phyloP scores from a whole-genome alignment of 2,329 filamentous ascomycete genomes.

The Colletotrichum sp. region DNA sequence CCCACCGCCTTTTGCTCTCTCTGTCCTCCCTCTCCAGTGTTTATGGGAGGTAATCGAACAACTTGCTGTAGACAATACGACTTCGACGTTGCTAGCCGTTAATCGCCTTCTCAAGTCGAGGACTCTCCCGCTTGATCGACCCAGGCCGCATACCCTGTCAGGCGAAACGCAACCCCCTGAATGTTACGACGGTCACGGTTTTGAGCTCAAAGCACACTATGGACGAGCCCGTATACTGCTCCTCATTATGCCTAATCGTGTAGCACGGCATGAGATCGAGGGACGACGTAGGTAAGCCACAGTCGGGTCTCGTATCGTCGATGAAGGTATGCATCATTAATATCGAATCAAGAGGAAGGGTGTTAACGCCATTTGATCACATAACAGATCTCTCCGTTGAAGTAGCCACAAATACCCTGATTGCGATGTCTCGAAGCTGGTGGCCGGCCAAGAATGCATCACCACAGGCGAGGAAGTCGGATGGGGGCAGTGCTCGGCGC shows the following conservation, averaged over 20 bases:
- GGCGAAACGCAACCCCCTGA: not conserved
- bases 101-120: not conserved
- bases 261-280: not conserved
- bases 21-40: not conserved
- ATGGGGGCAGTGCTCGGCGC: not conserved
- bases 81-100: not conserved
- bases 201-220: not conserved
- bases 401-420: not conserved
- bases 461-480: not conserved
- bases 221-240: not conserved
- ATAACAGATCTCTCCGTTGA: not conserved
- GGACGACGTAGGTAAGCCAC: not conserved
- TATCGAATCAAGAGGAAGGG: not conserved
- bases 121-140: too few species aligned
- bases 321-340: not conserved
- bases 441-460: not conserved
- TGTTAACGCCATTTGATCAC: not conserved
- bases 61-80: not conserved
- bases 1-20: constrained; percentile 4
- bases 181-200: not conserved
- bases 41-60: not conserved
- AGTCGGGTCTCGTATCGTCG: not conserved
- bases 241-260: not conserved
- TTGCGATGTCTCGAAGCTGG: not conserved
- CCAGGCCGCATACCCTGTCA: not conserved